These are phyloP conservation scores for Venturia effusa DNA, from an alignment of 2,329 filamentous ascomycete species.

Conservation along the genomic window DNA sequence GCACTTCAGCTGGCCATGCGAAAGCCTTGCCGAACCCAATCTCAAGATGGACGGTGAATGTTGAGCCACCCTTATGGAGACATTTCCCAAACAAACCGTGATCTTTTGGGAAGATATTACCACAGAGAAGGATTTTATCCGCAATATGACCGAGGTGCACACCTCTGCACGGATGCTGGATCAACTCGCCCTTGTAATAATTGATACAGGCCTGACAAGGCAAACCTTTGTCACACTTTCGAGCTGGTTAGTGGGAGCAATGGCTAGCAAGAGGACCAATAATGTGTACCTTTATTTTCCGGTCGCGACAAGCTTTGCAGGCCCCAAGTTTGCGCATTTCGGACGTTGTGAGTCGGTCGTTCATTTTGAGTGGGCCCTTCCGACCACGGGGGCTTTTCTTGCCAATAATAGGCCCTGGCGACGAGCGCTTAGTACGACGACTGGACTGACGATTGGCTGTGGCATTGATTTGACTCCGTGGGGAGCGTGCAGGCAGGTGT, in stretches of 20 bases:
- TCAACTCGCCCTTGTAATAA: slow-evolving; percentile 26
- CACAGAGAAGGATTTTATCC: neutral
- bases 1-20: neutral
- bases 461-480: neutral
- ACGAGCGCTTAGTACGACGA: neutral
- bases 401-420: neutral
- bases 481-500: neutral
- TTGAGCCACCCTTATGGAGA: neutral
- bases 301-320: slow-evolving; percentile 9
- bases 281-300: slow-evolving; percentile 6
- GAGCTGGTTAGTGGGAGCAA: neutral
- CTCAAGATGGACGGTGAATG: slow-evolving; percentile 8
- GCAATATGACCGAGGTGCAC: slow-evolving; percentile 21
- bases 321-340: slow-evolving; percentile 10
- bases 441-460: neutral
- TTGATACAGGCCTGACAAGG: slow-evolving; percentile 29
- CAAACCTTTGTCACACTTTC: slow-evolving; percentile 26
- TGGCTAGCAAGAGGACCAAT: neutral
- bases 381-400: neutral
- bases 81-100: neutral
- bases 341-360: neutral
- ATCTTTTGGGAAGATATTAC: slow-evolving; percentile 7
- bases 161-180: slow-evolving; percentile 27
- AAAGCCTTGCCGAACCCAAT: slow-evolving; percentile 11
- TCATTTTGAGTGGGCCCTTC: neutral